Evolutionary conservation across 306 rosid species (phyloP), one percentile per base, ranked within the genome.

Genomic region (Cucurbita maxima): DNA sequence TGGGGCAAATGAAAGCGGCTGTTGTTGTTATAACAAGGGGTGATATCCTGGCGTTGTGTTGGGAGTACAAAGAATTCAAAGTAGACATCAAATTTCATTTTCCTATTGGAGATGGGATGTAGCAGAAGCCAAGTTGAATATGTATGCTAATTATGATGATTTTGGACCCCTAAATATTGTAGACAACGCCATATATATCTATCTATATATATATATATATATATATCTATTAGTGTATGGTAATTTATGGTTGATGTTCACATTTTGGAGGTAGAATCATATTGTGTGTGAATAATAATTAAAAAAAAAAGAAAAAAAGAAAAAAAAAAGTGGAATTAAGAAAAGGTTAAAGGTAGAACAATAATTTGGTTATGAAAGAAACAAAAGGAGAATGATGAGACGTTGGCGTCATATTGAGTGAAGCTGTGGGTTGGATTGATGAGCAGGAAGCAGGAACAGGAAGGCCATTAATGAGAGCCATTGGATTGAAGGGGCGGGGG

Each of bases 311-410:
- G 1, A 8, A 9, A 44, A 0, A 45, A 45, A 1, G 13, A 14
- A 51, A 14, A 15, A 15, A 14, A 0, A 7, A 16, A n/a, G 56
- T 0, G 16, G 4, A 5, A 10, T 10, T 10, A 3, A 11, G 12
- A 47, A 37, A 34, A 10, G 15, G 13, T 47, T 64, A 37, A 44
- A 34, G 47, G 18, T 36, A 13, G 71, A 40, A 63, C 72, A 66
- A 66, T 66, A 18, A 66, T 66, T 66, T 66, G 72, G 72, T 66
- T 66, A 66, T 66, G 72, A 66, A 66, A 66, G 72, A 66, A 66
- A 66, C 16, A 66, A 66, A 66, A 44, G 72, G 53, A 12, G 53
- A 66, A 66, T 66, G 72, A 66, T 66, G 72, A 19, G 37, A 66
- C 2, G 3, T 66, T 66, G 34, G 37, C 72, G 53, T 66, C 72